These are phyloP conservation scores for Bipolaris victoriae DNA, from an alignment of 2,329 filamentous ascomycete species.

Conservation along the genomic window DNA sequence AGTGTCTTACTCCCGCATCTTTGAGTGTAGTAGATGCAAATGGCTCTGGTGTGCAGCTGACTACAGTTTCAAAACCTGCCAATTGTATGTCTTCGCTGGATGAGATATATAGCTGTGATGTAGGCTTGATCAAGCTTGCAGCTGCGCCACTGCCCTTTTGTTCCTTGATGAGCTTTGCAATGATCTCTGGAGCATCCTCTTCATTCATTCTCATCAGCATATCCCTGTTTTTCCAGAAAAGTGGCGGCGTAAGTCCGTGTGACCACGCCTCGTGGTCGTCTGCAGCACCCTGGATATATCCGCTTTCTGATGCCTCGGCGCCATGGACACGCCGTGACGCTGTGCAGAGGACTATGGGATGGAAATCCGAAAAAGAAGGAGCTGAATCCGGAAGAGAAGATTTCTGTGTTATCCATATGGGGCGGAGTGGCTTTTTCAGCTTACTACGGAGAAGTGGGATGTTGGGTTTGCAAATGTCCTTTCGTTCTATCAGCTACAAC, in stretches of 20 bases:
- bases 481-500: slow-evolving; percentile 3
- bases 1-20: slow-evolving; percentile 48
- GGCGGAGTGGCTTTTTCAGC: slow-evolving; percentile 73
- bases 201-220: slow-evolving; percentile 69
- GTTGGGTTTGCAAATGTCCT: slow-evolving; percentile 66
- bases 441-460: slow-evolving; percentile 60
- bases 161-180: slow-evolving; percentile 51
- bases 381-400: slow-evolving; percentile 58
- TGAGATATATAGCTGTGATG: slow-evolving; percentile 50
- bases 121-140: slow-evolving; percentile 52
- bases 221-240: slow-evolving; percentile 78
- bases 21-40: slow-evolving; percentile 25
- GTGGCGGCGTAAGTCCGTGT: slow-evolving; percentile 72
- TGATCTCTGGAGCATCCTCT: slow-evolving; percentile 63
- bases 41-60: slow-evolving; percentile 54
- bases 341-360: slow-evolving; percentile 83
- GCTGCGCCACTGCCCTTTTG: slow-evolving; percentile 17
- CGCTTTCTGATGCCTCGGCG: slow-evolving; percentile 71
- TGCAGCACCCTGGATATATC: slow-evolving; percentile 92
- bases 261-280: slow-evolving; percentile 97
- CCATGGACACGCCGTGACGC: slow-evolving; percentile 75
- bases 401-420: slow-evolving; percentile 80
- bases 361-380: slow-evolving; percentile 62
- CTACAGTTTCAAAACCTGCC: slow-evolving; percentile 48
- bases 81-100: slow-evolving; percentile 48